phyloP scores from a whole-genome alignment of 2,329 filamentous ascomycete genomes.

The Curvularia spicifera region DNA sequence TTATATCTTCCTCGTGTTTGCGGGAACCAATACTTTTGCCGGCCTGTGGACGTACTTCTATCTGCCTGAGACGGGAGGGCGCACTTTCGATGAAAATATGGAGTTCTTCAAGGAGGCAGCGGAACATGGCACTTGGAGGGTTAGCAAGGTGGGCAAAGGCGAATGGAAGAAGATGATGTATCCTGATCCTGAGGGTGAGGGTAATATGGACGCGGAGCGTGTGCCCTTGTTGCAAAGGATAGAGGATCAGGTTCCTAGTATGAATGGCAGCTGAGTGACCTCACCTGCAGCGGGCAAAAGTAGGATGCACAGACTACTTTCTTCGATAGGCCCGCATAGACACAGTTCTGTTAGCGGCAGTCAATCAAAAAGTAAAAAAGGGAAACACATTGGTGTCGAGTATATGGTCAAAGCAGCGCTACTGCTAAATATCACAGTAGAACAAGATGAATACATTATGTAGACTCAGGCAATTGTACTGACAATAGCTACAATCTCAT shows the following conservation, averaged over 20 bases:
- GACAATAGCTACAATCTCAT: background rate
- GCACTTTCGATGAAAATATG: constrained; percentile 67
- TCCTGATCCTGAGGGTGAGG: constrained; percentile 42
- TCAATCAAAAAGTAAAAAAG: background rate
- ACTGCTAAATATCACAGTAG: background rate
- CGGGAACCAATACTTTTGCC: constrained; percentile 61
- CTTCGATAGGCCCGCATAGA: background rate
- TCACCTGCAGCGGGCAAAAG: background rate
- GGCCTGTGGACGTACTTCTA: constrained; percentile 62
- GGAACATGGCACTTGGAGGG: constrained; percentile 60
- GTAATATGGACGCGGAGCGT: constrained; percentile 51
- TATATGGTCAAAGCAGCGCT: background rate
- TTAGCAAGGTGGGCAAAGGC: constrained; percentile 60
- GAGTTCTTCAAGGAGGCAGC: constrained; percentile 63
- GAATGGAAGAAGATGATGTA: constrained; percentile 58
- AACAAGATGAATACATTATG: background rate
- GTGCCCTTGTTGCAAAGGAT: constrained; percentile 55
- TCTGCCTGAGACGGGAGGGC: constrained; percentile 62
- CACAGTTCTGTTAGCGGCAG: background rate
- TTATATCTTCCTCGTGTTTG: constrained; percentile 65
- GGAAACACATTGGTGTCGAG: background rate
- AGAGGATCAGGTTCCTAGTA: constrained; percentile 51
- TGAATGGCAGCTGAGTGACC: constrained; percentile 22
- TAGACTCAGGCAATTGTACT: background rate
- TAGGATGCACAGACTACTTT: background rate